Evolutionary conservation across 352 stramenopile genomes (phyloP), one percentile per base, ranked within the genome.

Genomic region (Phytophthora sansomeana): DNA sequence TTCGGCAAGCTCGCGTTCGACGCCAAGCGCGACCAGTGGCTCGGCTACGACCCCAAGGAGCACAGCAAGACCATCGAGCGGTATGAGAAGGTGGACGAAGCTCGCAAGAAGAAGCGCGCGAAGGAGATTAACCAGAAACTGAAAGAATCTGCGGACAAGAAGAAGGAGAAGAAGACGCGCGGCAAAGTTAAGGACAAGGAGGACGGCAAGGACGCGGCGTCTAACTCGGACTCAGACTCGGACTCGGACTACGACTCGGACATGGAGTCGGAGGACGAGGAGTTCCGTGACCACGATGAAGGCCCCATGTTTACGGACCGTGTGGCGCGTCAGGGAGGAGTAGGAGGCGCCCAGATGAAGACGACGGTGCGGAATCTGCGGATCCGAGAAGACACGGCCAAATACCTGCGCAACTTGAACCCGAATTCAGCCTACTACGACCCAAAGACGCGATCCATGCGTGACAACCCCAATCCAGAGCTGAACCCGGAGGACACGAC

Each of bases 341-440:
- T 99, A 4, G 96, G 97, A 47, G 97, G 96, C n/a, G 96, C 96
- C 24, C 93, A 99, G 83, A 99, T 99, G 97, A 99, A 98, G 82
- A 97, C 97, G 3, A 96, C 81, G 5, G 96, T 99, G 36, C 91
- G 97, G 1, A 99, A 99, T 73, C 79, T 99, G 35, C 93, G 98
- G 19, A 99, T 99, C 71, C 94, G 98, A 55, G 98, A 99, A 77
- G 98, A 99, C 75, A 99, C 97, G 41, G 97, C 98, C 59, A 99
- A 99, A 74, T 99, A 99, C 70, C 68, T 99, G 52, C 85, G 96
- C 26, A 99, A 99, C 64, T 81, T 99, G 19, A 97, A 99, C 80
- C 88, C 96, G 8, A 98, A 99, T 71, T 98, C 93, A 47, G 97
- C 98, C 5, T 99, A 99, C 77, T 99, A 99, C 79, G 97, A 99